Evolutionary conservation across 345 rosid species (phyloP).

Genomic region (Raphanus raphanistrum): DNA sequence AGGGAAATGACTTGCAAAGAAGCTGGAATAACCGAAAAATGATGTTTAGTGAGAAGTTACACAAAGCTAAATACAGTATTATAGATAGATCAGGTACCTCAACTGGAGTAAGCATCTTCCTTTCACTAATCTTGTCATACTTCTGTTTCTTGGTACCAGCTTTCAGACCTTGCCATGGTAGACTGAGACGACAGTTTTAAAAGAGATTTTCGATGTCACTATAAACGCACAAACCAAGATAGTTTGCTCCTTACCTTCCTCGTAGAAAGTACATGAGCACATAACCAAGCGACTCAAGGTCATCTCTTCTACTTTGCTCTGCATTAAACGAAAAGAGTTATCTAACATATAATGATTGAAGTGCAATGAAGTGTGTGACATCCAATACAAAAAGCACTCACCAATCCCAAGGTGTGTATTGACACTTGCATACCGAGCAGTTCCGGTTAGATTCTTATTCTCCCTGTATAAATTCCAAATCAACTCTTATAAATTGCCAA

Average conservation of each 20-base stretch:
- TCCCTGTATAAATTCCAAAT: constrained; percentile 53
- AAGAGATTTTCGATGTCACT: neutral
- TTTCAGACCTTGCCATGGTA: constrained; percentile 96
- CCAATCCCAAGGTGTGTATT: constrained; percentile 63
- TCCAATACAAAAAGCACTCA: constrained; percentile 8
- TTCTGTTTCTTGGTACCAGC: constrained; percentile 97
- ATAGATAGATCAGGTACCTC: constrained; percentile 52
- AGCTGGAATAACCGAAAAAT: constrained; percentile 44
- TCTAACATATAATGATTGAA: neutral
- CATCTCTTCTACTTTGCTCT: constrained; percentile 99
- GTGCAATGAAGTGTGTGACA: constrained; percentile 8
- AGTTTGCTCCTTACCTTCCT: constrained; percentile 67
- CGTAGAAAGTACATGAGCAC: constrained; percentile 95
- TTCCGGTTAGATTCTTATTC: constrained; percentile 93
- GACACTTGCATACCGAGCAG: constrained; percentile 82
- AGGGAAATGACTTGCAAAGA: constrained; percentile 84
- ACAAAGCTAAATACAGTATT: neutral
- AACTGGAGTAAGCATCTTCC: constrained; percentile 83
- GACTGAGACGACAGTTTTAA: constrained; percentile 46
- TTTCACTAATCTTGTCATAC: constrained; percentile 94
- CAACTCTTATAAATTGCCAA: neutral
- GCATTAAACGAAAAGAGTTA: constrained; percentile 6
- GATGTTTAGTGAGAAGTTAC: neutral
- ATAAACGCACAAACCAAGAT: neutral
- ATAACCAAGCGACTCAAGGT: constrained; percentile 97